Base-by-base conservation (phyloP, 768 basidiomycete genomes). In the Lepiota venenata region DNA sequence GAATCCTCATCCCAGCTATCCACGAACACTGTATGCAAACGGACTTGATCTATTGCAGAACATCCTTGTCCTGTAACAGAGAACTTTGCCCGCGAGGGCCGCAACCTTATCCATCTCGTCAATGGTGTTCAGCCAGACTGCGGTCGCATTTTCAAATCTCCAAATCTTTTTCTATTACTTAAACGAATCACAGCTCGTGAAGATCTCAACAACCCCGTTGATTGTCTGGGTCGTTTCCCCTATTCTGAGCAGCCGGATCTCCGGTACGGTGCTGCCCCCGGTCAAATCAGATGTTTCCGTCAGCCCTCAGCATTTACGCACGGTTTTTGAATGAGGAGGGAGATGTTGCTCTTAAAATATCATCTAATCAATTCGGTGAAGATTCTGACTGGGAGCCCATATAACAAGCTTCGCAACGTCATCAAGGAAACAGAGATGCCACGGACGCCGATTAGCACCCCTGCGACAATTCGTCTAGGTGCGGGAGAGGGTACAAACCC, bases 271-370 rank as follows among this genome's bases (percentile, higher is more conserved):
- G 1, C 58, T 79, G 35, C 57, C 57, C 66, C 1, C 69, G 1
- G 61, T 78, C 32, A 65, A 68, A 27, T 39, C 56, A 5, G 35
- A 40, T 16, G 52, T 69, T 12, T 52, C 41, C 4, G 47, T 73
- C 9, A 65, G 70, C 2, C 40, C 59, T 6, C n/a, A n/a, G n/a
- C 65, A 69, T 0, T 57, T 79, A 20, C 66, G 61, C 9, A 50
- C 46, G 3, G 62, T 61, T 2, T 63, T 80, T 32, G 68, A 69
- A 0, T 81, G 80, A 78, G 64, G 74, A 51, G 46, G 69, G n/a
- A 18, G 68, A 68, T 0, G 44, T 79, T 35, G 44, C 70, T 0
- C 48, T 69, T n/a, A 40, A 56, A 1, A 56, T 72, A 11, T 25
- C 78, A 10, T 56, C 62, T 1, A 35, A 66, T 21, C 78, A 80